phyloP scores from a whole-genome alignment of 345 rosid species.

The Orychophragmus violaceus region DNA sequence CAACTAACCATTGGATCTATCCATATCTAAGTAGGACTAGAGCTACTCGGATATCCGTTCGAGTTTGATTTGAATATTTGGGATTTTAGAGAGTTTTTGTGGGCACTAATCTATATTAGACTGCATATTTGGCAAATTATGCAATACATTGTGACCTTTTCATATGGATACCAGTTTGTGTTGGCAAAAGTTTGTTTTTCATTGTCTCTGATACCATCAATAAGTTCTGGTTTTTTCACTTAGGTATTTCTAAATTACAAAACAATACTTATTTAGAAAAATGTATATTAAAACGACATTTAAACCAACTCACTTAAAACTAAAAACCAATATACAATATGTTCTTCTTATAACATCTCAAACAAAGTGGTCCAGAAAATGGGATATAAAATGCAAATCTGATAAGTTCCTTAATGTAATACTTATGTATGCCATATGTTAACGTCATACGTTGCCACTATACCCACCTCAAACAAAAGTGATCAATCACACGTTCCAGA shows the following conservation, averaged over 20 bases:
- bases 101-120: no score
- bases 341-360: not conserved
- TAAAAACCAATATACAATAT: not conserved
- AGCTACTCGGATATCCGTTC: no score
- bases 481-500: conserved; percentile 16
- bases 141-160: no score
- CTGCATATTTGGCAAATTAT: no score
- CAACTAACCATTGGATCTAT: not conserved
- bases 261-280: no score
- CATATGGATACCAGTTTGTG: no score
- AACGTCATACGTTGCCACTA: conserved; percentile 29
- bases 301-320: not conserved
- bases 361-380: conserved; percentile 5
- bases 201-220: no score
- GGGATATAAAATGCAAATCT: conserved; percentile 13
- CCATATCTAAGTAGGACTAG: not conserved
- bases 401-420: not conserved
- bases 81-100: no score
- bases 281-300: not conserved
- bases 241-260: no score
- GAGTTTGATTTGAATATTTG: no score
- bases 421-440: conserved; percentile 17
- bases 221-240: no score
- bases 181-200: no score
- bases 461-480: conserved; percentile 12